phyloP scores from a whole-genome alignment of 257 asterid genomes.

The Jasminum sambac region DNA sequence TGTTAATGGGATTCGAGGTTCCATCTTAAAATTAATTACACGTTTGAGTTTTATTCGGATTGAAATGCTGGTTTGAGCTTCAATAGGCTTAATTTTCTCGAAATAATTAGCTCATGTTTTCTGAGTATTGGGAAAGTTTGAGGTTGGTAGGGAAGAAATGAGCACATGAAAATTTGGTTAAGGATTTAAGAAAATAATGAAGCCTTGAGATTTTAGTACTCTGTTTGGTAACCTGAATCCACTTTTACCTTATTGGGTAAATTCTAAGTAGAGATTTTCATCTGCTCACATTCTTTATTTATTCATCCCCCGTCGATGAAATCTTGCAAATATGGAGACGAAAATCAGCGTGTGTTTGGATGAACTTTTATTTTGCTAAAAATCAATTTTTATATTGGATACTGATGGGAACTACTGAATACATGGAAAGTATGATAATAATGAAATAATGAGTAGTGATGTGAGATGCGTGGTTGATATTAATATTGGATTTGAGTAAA shows the following conservation, averaged over 20 bases:
- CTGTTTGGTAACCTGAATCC: neutral
- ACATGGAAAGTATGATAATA: too few relatives aligned
- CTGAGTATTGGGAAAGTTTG: constrained; percentile 1
- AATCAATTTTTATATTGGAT: too few relatives aligned
- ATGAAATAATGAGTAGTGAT: too few relatives aligned
- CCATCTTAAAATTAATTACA: neutral
- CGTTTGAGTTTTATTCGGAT: neutral
- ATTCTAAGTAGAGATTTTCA: neutral
- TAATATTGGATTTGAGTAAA: too few relatives aligned
- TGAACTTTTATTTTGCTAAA: too few relatives aligned
- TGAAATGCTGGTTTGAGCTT: neutral
- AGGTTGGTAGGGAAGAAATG: neutral
- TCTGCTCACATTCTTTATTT: neutral
- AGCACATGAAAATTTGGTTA: constrained; percentile 17
- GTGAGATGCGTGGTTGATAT: too few relatives aligned
- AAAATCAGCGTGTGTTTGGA: too few relatives aligned
- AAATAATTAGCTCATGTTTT: neutral
- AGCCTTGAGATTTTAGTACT: neutral
- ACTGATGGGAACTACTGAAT: too few relatives aligned
- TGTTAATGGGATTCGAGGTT: constrained; percentile 11
- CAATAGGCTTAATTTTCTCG: neutral
- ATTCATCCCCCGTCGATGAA: too few relatives aligned
- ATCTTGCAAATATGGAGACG: too few relatives aligned
- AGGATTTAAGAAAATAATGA: neutral
- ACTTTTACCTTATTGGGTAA: neutral